Base-by-base conservation (phyloP, 2,329 filamentous ascomycete genomes). In the Diaporthe sp. region DNA sequence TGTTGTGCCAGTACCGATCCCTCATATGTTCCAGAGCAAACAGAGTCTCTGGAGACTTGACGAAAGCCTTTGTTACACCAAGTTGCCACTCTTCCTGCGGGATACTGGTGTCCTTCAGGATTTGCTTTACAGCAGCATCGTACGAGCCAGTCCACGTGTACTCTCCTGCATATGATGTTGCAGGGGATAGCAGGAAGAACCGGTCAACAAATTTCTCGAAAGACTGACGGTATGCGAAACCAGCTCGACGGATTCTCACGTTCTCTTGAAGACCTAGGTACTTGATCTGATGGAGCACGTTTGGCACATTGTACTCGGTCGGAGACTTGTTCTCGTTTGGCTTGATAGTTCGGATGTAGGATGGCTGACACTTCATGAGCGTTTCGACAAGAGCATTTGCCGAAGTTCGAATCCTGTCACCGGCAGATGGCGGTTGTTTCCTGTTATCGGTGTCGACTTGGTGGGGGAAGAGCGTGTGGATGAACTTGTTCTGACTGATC, bases 261-360 rank as follows among this genome's bases (percentile, higher is more conserved):
- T 99, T 99, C 86, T 99, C 97, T 84, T 98, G 96, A n/a, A 99
- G 88, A 91, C 97, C 97, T 19, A 99, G 93, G 81, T 99, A 99
- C 83, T 99, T 98, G 89, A 98, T 95, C 84, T 99, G 97, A 88
- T 99, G 97, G 80, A 98, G 89, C 28, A 99, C 97, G 80, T 98
- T 98, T 42, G 92, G 92, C 28, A 91, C 90, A 80, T 98, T 98
- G 84, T 98, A 99, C 83, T 99, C 97, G 15, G 92, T 93, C 0
- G 95, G 94, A 3, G 96, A 98, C 85, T 98, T 99, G 87, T 98
- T 98, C 85, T 99, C 97, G 87, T 99, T 99, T 2, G 97, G 97
- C 86, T 99, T 99, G 87, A 99, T 98, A 0, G 97, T 99, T 83
- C 97, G 95, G 80, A 99, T 99, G 82, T 99, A 99, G 3, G 96